Evolutionary conservation across 163 green algal species (phyloP).

Genomic region (Coccomyxa subellipsoidea): DNA sequence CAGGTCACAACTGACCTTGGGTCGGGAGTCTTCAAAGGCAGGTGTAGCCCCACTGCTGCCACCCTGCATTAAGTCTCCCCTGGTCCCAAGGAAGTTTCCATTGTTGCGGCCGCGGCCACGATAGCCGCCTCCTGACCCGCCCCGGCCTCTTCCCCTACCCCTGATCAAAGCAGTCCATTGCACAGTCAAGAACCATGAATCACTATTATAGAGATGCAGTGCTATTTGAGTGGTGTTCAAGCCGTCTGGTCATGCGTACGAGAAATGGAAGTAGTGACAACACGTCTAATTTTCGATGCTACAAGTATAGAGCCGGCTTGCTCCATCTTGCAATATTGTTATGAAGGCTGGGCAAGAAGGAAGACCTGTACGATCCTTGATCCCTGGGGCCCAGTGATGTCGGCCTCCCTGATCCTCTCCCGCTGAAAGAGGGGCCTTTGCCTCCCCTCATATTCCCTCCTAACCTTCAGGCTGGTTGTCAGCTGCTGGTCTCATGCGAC

Average conservation of each 20-base stretch:
- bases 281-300: too few relatives aligned
- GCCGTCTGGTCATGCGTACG: too few relatives aligned
- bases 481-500: neutral
- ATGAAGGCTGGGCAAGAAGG: neutral
- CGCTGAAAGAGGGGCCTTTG: neutral
- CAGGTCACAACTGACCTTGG: neutral
- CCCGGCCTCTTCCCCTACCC: neutral
- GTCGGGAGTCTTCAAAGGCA: neutral
- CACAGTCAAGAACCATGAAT: too few relatives aligned
- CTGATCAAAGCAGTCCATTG: too few relatives aligned
- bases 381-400: neutral
- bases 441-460: neutral
- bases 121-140: neutral
- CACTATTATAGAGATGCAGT: too few relatives aligned
- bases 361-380: neutral
- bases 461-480: neutral
- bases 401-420: neutral
- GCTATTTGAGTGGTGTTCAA: too few relatives aligned
- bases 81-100: constrained; percentile 31
- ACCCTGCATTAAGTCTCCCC: neutral
- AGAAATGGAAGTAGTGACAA: too few relatives aligned
- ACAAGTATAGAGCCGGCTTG: too few relatives aligned
- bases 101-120: constrained; percentile 14
- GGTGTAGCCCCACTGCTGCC: neutral
- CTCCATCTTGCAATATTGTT: neutral